Base-by-base conservation (phyloP, 2,329 filamentous ascomycete species). In the Colletotrichum sidae region DNA sequence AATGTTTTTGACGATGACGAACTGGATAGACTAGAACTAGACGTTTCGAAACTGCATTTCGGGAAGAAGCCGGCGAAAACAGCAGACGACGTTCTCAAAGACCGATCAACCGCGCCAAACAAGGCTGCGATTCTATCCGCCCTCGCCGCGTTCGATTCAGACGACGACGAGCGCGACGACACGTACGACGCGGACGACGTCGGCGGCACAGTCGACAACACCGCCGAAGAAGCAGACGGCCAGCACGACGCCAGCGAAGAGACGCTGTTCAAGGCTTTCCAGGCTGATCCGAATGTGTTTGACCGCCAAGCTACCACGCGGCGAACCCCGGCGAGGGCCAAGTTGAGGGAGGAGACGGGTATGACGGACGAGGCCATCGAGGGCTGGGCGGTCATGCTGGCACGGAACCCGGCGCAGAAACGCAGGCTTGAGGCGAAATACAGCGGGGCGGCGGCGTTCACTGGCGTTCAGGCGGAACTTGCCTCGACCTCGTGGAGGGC, bases 111-210 rank as follows among this genome's bases (percentile, higher is more conserved):
- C 1, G 88, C 90, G 4, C 87, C 90, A 2, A 89, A 90, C 71
- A 97, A 96, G 79, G 92, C 93, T 0, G 91, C 93, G 10, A 97
- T 97, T 70, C 81, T 97, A 33, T 92, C 94, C 3, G 95, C 95
- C 0, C 86, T 98, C 2, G 93, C 93, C 13, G 86, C 91, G 1
- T 97, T 98, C 70, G 94, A 98, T 78, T 91, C 90, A 0, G 95
- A 98, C 71, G 96, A 98, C 70, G 96, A 99, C 75, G 96, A 99
- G 79, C 88, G 94, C 41, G 96, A 99, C 76, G 96, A 99, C 76
- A 98, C 95, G 0, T 99, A 99, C 74, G 96, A 99, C 72, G 88
- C 90, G 2, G 93, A 89, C 54, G 96, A 98, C 73, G 93, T 98
- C 2, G 96, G 96, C 41, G 94, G 95, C 25, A 92, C 92, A 0